Base-by-base conservation (phyloP, 2,329 filamentous ascomycete species). In the Akanthomyces dipterigenus region DNA sequence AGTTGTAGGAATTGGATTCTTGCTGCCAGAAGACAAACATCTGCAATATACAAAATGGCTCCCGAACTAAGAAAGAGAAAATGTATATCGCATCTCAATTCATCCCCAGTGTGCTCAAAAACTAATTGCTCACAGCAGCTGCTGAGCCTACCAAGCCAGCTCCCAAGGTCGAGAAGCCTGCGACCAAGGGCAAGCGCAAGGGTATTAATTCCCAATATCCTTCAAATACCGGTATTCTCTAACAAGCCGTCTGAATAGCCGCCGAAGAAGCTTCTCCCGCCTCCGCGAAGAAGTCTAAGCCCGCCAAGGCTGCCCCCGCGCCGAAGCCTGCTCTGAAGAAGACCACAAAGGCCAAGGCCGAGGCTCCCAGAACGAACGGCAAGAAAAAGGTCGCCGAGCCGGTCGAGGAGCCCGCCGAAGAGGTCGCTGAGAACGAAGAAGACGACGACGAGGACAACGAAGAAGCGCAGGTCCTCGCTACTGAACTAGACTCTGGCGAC, bases 181-280 rank as follows among this genome's bases (percentile, higher is more conserved):
- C 68, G 18, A 63, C 72, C 58, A 73, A 75, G 69, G 64, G 69
- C 57, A 76, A 76, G 72, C 71, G 69, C 64, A 70, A 70, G 60
- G 63, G 70, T 75, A 63, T 70, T 63, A 24, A 45, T 18, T 77
- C 77, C 63, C 67, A 76, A 49, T 42, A 50, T 53, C 45, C 28
- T 9, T 46, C 46, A 61, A 28, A 20, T 58, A 20, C 7, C 36
- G 22, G 5, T 40, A 16, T 42, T 43, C 60, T 46, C 70, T 76
- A 64, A 76, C 55, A 24, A 46, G 2, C 8, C 26, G 2, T 5
- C 34, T 20, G 26, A 28, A 31, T 61, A 78, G 77, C 78, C n/a
- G 67, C 72, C 63, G 78, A 79, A 36, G 77, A 80, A 67, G 69
- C 73, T n/a, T 78, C 76, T 6, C 76, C 77, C 49, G 72, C 77